Conservation (phyloP, 176 grass and related monocot genomes). For the Oryza glumipatula region DNA sequence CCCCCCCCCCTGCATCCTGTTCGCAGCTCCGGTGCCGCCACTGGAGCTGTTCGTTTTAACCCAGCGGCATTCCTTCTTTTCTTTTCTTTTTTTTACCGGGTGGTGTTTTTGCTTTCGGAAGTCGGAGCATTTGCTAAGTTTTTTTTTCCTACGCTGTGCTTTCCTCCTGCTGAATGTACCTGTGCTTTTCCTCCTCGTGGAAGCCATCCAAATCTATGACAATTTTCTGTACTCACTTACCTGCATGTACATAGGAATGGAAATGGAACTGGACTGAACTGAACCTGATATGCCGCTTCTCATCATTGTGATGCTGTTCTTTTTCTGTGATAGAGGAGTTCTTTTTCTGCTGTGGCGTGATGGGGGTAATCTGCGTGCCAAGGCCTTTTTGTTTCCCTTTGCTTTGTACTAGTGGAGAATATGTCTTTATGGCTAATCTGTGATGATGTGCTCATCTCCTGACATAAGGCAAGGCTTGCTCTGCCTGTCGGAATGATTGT, state of each 20-base stretch:
- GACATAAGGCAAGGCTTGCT: background rate
- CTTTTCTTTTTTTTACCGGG: background rate
- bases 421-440: conserved; percentile 6
- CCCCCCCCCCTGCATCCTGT: background rate
- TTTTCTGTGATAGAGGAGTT: conserved; percentile 12
- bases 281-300: background rate
- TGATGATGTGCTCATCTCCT: conserved; percentile 7
- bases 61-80: background rate
- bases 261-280: background rate
- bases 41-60: conserved; percentile 33
- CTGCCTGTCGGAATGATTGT: conserved; percentile 31
- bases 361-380: background rate
- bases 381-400: background rate
- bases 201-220: conserved; percentile 11
- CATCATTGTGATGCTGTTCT: conserved; percentile 2
- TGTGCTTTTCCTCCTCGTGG: background rate
- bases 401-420: background rate
- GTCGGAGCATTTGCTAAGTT: conserved; percentile 7
- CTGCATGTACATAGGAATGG: conserved; percentile 11
- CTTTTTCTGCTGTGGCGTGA: background rate
- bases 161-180: background rate
- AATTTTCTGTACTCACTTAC: background rate
- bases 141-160: conserved; percentile 30
- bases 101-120: conserved; percentile 26
- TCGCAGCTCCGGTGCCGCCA: background rate